phyloP scores from a whole-genome alignment of 768 basidiomycete genomes.

The Pluteus cervinus region DNA sequence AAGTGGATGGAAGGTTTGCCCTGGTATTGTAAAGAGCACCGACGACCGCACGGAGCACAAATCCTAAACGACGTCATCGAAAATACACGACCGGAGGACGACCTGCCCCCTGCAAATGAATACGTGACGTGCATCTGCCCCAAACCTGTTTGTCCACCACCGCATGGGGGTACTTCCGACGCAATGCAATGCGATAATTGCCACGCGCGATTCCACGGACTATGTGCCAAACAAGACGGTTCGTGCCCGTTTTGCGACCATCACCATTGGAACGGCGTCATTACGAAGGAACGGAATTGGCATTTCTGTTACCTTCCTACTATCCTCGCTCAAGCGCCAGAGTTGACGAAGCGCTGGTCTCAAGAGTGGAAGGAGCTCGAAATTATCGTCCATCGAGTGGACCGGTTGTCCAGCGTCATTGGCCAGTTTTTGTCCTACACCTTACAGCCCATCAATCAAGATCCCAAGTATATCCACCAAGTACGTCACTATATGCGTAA shows the following conservation, averaged over 20 bases:
- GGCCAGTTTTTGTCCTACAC: conserved; percentile 78
- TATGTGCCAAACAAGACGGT: conserved; percentile 82
- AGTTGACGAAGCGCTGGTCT: conserved; percentile 73
- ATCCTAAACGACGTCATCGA: conserved; percentile 74
- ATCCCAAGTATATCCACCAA: conserved; percentile 72
- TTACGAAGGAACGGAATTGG: conserved; percentile 77
- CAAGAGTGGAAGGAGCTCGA: conserved; percentile 78
- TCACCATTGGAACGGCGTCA: conserved; percentile 85
- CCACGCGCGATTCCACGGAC: conserved; percentile 79
- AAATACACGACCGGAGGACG: conserved; percentile 71
- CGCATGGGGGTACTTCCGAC: conserved; percentile 66
- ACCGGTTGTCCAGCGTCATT: conserved; percentile 67
- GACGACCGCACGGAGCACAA: conserved; percentile 52
- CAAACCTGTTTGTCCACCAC: conserved; percentile 72
- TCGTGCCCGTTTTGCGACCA: conserved; percentile 91
- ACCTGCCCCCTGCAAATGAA: conserved; percentile 72
- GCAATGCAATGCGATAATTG: conserved; percentile 91
- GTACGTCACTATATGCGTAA: conserved; percentile 91
- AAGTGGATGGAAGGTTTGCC: conserved; percentile 72
- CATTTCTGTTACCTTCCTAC: conserved; percentile 77
- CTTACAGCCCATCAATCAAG: conserved; percentile 62
- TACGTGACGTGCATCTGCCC: conserved; percentile 84
- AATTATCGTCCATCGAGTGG: conserved; percentile 72
- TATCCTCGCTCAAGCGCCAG: conserved; percentile 67
- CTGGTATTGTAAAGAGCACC: conserved; percentile 72